Evolutionary conservation across 1,284 basidiomycete genomes (phyloP), one percentile per base, ranked within the genome.

Genomic region (Pterulicium gracile): DNA sequence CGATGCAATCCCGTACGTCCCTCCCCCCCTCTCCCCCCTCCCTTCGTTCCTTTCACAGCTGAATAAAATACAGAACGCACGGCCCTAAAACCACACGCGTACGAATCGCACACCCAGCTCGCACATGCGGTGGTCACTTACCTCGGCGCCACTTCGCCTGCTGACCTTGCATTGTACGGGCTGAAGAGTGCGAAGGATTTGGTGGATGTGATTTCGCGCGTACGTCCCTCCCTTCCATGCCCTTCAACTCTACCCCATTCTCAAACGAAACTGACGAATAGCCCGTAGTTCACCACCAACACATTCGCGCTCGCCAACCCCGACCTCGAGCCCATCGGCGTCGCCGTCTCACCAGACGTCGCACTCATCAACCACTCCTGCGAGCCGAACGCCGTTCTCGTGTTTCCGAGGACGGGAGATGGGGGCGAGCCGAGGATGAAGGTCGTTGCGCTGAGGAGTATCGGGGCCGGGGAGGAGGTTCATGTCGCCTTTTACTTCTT

Each of bases 281-380:
- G 2, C 44, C 15, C 21, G 45, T 48, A 95, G 88, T 91, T 95
- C 59, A 73, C 77, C 4, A 85, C 87, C 3, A 98, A 97, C 59
- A 84, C 92, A 0, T 89, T 96, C 59, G 85, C 91, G 0, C 68
- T 95, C 10, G 81, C 88, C 0, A 77, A 82, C 0, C 79, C 86
- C 0, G 71, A 82, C 2, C 66, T 95, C 5, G 73, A 77, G 1
- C 83, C 89, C 0, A 70, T 97, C 39, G 94, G 94, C 13, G 79
- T 84, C 1, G 78, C 81, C 22, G 72, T 94, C 20, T 86, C 88
- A 0, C 90, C 92, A 0, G 55, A 77, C 0, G 68, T 83, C 7
- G 91, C 93, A 0, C 70, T 97, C 23, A 73, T 88, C 53, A 98
- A 97, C 56, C 94, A 98, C 58, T 88, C 90, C 0, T 98, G 94